Percentiles rank a stretch among this genome's conserved stretches.
Evolutionary conservation across 306 rosid species (phyloP).

Genomic region (Quercus wislizeni): DNA sequence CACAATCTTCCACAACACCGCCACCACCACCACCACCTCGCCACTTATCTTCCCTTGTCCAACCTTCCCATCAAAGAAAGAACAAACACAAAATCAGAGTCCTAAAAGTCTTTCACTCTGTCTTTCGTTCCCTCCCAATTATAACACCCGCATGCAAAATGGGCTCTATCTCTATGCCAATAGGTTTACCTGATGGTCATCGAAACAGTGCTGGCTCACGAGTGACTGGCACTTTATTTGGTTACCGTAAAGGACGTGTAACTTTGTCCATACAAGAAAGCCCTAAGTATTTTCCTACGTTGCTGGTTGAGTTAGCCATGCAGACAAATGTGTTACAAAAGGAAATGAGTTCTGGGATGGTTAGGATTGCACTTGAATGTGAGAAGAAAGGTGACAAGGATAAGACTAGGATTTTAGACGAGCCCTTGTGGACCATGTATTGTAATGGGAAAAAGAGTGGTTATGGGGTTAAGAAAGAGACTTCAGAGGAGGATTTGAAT

Average conservation of each 20-base stretch:
- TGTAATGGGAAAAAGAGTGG: constrained; percentile 83
- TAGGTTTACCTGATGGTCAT: constrained; percentile 12
- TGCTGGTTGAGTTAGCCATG: constrained; percentile 64
- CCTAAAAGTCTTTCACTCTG: constrained; percentile 54
- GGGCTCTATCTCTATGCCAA: constrained; percentile 31
- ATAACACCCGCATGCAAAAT: constrained; percentile 59
- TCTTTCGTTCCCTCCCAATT: constrained; percentile 73
- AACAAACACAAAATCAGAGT: constrained; percentile 50
- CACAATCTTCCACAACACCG: constrained; percentile 12
- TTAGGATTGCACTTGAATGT: constrained; percentile 73
- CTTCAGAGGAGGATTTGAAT: constrained; percentile 55
- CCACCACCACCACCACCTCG: constrained; percentile 26
- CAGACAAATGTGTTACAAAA: constrained; percentile 58
- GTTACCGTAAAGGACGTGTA: constrained; percentile 66
- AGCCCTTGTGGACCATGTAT: constrained; percentile 69
- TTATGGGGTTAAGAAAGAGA: constrained; percentile 64
- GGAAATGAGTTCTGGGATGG: constrained; percentile 72
- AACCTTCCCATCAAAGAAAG: constrained; percentile 47
- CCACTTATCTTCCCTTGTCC: constrained; percentile 39
- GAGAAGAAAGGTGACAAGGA: constrained; percentile 67
- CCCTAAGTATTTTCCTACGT: constrained; percentile 45
- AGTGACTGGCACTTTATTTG: constrained; percentile 65
- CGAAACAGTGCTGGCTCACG: constrained; percentile 11
- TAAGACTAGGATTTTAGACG: constrained; percentile 50
- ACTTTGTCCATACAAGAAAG: constrained; percentile 63